phyloP scores from a whole-genome alignment of 176 grass and related monocot species.

The Avena sativa region DNA sequence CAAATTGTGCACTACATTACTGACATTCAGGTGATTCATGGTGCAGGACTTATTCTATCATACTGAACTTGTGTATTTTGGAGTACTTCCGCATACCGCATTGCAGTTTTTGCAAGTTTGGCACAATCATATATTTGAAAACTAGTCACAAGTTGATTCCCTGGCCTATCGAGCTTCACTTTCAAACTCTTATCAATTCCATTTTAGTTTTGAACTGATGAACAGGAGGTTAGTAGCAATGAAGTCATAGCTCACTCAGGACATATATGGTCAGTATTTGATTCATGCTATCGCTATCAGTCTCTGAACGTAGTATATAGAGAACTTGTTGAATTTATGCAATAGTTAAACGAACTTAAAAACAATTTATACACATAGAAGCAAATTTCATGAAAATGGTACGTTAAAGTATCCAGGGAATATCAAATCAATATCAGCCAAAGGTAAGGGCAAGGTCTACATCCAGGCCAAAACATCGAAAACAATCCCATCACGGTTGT shows the following conservation, averaged over 20 bases:
- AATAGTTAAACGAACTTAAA: neutral
- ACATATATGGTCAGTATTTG: neutral
- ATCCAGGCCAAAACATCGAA: neutral
- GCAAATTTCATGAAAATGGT: neutral
- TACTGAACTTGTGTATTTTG: too few relatives aligned
- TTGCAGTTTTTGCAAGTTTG: too few relatives aligned
- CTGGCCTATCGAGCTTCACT: neutral
- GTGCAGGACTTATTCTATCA: too few relatives aligned
- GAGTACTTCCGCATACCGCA: too few relatives aligned
- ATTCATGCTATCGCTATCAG: neutral
- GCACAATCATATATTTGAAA: too few relatives aligned
- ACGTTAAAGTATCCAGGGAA: neutral
- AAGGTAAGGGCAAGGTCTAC: neutral
- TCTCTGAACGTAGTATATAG: neutral
- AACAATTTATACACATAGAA: neutral
- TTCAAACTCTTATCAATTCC: neutral
- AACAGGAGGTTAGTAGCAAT: neutral
- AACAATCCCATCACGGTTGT: neutral
- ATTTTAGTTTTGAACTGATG: neutral
- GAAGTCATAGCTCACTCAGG: neutral
- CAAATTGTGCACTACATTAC: too few relatives aligned
- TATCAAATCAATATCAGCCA: neutral
- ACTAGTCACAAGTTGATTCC: too few relatives aligned
- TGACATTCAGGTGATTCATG: too few relatives aligned
- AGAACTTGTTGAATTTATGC: neutral